Conservation (phyloP, 169 alveolate species). For the Theileria orientalis region DNA sequence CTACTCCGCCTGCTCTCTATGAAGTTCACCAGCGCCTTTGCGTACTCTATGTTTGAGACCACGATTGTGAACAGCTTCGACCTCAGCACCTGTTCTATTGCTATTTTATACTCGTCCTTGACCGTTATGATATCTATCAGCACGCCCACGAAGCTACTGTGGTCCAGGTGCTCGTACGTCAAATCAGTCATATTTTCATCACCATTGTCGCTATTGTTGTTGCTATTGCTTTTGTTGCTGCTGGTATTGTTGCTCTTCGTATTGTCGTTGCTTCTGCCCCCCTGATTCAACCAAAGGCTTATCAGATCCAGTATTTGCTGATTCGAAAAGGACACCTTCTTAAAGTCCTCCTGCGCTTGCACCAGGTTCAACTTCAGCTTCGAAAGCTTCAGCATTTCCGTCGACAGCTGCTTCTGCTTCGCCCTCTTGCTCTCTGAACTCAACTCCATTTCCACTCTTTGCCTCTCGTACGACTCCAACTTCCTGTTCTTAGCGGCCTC, state of each 20-base stretch:
- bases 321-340: slow-evolving; percentile 32
- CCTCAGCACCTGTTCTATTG: slow-evolving; percentile 56
- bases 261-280: too few relatives aligned
- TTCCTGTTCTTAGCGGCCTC: not conserved
- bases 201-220: too few relatives aligned
- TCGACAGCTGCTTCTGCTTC: slow-evolving; percentile 43
- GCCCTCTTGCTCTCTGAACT: slow-evolving; percentile 11
- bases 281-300: too few relatives aligned
- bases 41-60: slow-evolving; percentile 37
- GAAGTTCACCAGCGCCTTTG: slow-evolving; percentile 22
- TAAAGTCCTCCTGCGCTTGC: slow-evolving; percentile 38
- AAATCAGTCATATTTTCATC: not conserved
- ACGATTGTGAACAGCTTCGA: slow-evolving; percentile 49
- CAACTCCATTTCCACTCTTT: slow-evolving; percentile 7
- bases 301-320: slow-evolving; percentile 18
- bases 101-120: slow-evolving; percentile 41
- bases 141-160: slow-evolving; percentile 30
- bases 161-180: too few relatives aligned
- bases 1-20: slow-evolving; percentile 7
- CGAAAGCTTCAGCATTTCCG: slow-evolving; percentile 13
- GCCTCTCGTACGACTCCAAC: not conserved
- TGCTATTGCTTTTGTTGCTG: too few relatives aligned
- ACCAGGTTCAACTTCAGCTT: slow-evolving; percentile 17
- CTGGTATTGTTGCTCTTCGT: not conserved
- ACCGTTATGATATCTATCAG: slow-evolving; percentile 31